Evolutionary conservation across 192 early-diverging fungal species (phyloP), one percentile per base, ranked within the genome.

Genomic region (Podila minutissima): DNA sequence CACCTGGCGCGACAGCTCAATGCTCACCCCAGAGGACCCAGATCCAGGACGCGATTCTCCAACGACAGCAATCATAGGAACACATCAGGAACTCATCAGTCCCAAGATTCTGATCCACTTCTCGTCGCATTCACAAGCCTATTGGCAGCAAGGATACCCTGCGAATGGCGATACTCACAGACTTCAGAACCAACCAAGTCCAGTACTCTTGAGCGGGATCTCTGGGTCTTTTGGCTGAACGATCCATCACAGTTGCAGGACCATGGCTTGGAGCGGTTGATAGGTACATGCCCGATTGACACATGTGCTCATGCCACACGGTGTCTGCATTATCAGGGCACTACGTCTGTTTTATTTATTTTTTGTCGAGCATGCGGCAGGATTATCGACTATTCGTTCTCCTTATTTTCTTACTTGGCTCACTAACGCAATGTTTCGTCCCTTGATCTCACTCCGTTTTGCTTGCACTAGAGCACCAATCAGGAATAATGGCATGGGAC

Each of bases 201-300:
- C 3, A 60, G 11, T 4, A 38, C 20, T 0, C 32, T 73, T n/a
- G 66, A 64, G 4, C 35, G 70, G 22, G 77, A 81, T 29, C 67
- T 81, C 1, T 81, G 77, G 77, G 77, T 81, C 29, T 81, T 81
- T 60, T 81, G 77, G 77, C 28, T 81, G 49, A 66, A 64, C 29
- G 77, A 81, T 48, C 61, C 72, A 29, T 69, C 71, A 28, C 24
- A 64, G 55, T 32, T 81, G n/a, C 50, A 69, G 49, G 63, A 69
- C 46, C 77, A 81, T 65, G 77, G 77, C 20, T 24, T 81, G 32
- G 77, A 72, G 20, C 41, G 29, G 26, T 58, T 81, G 19, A 68
- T 62, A 73, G 77, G 77, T 73, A 81, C 28, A 29, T 28, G 26
- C 26, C 13, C 29, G 3, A 28, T 10, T 32, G 8, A 58, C 12